Conservation (phyloP, 2,329 filamentous ascomycete genomes). For the Colletotrichum shisoi region DNA sequence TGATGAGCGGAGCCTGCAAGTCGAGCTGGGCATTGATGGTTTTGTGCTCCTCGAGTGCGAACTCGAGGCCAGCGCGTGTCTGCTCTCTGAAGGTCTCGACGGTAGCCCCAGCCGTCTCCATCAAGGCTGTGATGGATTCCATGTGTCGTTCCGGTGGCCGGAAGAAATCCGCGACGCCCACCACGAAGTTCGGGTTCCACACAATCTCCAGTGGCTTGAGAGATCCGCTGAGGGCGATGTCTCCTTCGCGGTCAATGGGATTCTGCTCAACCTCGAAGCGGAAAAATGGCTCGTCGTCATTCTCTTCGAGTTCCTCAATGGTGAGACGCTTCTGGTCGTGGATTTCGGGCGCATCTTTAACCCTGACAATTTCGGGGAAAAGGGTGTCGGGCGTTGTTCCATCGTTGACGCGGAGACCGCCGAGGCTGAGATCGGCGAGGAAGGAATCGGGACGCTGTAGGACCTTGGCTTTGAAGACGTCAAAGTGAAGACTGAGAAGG, state of each 20-base stretch:
- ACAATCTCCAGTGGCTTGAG: slow-evolving; percentile 96
- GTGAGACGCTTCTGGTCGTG: slow-evolving; percentile 59
- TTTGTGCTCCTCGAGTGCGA: slow-evolving; percentile 96
- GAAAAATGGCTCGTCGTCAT: slow-evolving; percentile 80
- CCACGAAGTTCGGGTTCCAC: slow-evolving; percentile 93
- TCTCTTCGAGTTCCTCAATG: slow-evolving; percentile 62
- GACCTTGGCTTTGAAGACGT: slow-evolving; percentile 90
- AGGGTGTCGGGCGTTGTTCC: slow-evolving; percentile 90
- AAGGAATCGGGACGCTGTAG: slow-evolving; percentile 91
- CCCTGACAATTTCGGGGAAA: slow-evolving; percentile 92
- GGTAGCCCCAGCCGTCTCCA: slow-evolving; percentile 94
- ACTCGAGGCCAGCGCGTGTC: slow-evolving; percentile 93
- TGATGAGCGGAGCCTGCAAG: slow-evolving; percentile 93
- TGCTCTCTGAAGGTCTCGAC: slow-evolving; percentile 95
- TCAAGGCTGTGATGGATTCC: slow-evolving; percentile 94
- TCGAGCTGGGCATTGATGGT: slow-evolving; percentile 96
- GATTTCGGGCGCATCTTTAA: slow-evolving; percentile 80
- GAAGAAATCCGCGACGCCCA: slow-evolving; percentile 94
- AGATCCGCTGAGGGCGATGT: slow-evolving; percentile 88
- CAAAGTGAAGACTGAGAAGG: slow-evolving; percentile 90
- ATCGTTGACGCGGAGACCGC: slow-evolving; percentile 92
- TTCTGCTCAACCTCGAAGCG: slow-evolving; percentile 93
- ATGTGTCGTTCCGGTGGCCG: slow-evolving; percentile 95
- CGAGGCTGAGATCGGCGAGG: slow-evolving; percentile 86
- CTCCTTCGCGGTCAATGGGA: slow-evolving; percentile 88